phyloP scores from a whole-genome alignment of 2,329 filamentous ascomycete genomes.

The Orbilia javanica region DNA sequence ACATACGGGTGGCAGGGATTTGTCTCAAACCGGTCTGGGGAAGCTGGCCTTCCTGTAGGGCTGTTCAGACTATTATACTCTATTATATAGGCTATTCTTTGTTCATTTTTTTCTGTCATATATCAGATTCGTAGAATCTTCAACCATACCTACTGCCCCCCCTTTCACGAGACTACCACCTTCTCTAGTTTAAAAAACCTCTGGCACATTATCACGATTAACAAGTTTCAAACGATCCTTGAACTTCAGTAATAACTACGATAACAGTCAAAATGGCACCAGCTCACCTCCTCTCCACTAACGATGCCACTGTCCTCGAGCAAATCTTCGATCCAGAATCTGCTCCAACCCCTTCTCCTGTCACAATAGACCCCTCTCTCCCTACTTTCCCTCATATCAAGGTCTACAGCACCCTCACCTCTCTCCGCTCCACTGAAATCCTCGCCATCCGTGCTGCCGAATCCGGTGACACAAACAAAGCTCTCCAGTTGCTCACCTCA shows the following conservation, averaged over 20 bases:
- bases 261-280: slow-evolving; percentile 35
- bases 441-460: slow-evolving; percentile 71
- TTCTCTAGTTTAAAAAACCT: no score
- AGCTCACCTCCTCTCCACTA: slow-evolving; percentile 68
- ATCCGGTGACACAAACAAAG: slow-evolving; percentile 53
- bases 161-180: no score
- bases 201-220: neutral
- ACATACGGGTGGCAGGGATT: slow-evolving; percentile 6
- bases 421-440: slow-evolving; percentile 62
- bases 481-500: slow-evolving; percentile 68
- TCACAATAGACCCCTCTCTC: slow-evolving; percentile 70
- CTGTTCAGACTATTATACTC: neutral
- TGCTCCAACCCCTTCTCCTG: slow-evolving; percentile 68
- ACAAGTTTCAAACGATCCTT: neutral
- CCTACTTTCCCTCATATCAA: slow-evolving; percentile 64
- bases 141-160: neutral
- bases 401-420: slow-evolving; percentile 60
- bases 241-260: neutral
- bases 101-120: neutral
- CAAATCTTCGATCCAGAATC: slow-evolving; percentile 77
- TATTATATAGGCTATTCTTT: slow-evolving; percentile 10
- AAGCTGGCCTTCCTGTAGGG: slow-evolving; percentile 4
- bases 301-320: slow-evolving; percentile 74
- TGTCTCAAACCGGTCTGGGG: neutral
- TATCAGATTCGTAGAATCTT: neutral